phyloP scores from a whole-genome alignment of 192 early-diverging fungal species.

The Podila horticola region DNA sequence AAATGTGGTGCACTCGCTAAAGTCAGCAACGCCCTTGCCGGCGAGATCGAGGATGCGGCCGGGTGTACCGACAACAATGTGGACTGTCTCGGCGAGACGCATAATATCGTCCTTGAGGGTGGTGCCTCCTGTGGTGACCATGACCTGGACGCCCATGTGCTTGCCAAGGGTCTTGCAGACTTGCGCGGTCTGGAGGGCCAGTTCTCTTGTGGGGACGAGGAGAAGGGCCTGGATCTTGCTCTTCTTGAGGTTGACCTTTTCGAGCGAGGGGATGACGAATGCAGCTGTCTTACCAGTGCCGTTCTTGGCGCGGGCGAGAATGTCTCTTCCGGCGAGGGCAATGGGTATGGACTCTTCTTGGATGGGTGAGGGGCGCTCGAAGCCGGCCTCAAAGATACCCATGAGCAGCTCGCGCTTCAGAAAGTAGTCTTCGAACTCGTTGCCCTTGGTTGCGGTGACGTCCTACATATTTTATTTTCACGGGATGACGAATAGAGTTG shows the following conservation, averaged over 20 bases:
- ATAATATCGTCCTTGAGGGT: slow-evolving; percentile 99
- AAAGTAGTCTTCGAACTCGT: slow-evolving; percentile 99
- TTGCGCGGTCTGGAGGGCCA: slow-evolving; percentile 99
- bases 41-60: slow-evolving; percentile 98
- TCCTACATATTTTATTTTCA: slow-evolving; percentile 57
- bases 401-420: slow-evolving; percentile 96
- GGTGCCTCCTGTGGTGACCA: slow-evolving; percentile 99
- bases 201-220: slow-evolving; percentile 95
- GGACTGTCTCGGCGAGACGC: slow-evolving; percentile 91
- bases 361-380: slow-evolving; percentile 97
- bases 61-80: slow-evolving; percentile 97
- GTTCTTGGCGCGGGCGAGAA: slow-evolving; percentile 97
- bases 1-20: slow-evolving; percentile 89
- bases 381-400: slow-evolving; percentile 99
- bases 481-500: background rate
- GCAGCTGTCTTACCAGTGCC: slow-evolving; percentile 96
- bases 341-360: slow-evolving; percentile 99
- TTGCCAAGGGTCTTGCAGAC: slow-evolving; percentile 98
- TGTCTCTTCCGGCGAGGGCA: slow-evolving; percentile 94
- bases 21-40: slow-evolving; percentile 92
- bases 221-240: slow-evolving; percentile 92
- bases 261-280: slow-evolving; percentile 95
- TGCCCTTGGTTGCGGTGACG: slow-evolving; percentile 97
- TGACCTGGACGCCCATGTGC: slow-evolving; percentile 95
- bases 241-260: slow-evolving; percentile 91